Evolutionary conservation across 495 filamentous ascomycete genomes (phyloP), one percentile per base, ranked within the genome.

Genomic region (Thozetella sp.): DNA sequence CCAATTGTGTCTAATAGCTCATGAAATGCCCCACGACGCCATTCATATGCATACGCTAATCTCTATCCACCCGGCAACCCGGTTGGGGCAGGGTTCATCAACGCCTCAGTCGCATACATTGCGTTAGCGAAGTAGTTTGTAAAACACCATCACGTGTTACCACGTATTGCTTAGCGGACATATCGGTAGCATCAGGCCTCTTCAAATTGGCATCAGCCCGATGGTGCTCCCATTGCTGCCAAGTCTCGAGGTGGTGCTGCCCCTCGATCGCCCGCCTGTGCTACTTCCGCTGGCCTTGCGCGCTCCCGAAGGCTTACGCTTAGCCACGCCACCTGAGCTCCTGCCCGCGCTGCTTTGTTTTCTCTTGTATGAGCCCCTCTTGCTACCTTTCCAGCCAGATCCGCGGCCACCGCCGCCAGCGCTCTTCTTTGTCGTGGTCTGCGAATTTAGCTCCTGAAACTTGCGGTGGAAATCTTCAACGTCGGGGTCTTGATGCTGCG

Each of bases 181-280:
- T n/a, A n/a, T n/a, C n/a, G n/a, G n/a, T n/a, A n/a, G n/a, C n/a
- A 46, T 13, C 6, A 20, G 25, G 2, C 20, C 2, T 17, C 3
- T 48, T 73, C 55, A 79, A 53, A 67, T 68, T 0, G 76, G 76
- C 77, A 80, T 80, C 57, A 70, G 69, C 22, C 63, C 64, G 34
- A 80, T 75, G 19, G 73, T 69, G 52, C 59, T 53, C 43, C 63
- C 37, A 25, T 17, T 6, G 54, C n/a, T n/a, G n/a, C 53, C 10
- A 53, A 34, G 19, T 45, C 43, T 6, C 43, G 43, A 48, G 43
- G 43, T 48, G 4, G 43, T 48, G 43, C 54, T 57, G 15, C 60
- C 26, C 17, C 63, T 45, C 9, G 37, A 43, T 19, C 48, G 27
- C 0, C n/a, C 40, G 17, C 45, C 45, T 13, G 17, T 20, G 12